These are phyloP conservation scores for Phytophthora ohioensis DNA, from an alignment of 352 stramenopile genomes.

Conservation along the genomic window DNA sequence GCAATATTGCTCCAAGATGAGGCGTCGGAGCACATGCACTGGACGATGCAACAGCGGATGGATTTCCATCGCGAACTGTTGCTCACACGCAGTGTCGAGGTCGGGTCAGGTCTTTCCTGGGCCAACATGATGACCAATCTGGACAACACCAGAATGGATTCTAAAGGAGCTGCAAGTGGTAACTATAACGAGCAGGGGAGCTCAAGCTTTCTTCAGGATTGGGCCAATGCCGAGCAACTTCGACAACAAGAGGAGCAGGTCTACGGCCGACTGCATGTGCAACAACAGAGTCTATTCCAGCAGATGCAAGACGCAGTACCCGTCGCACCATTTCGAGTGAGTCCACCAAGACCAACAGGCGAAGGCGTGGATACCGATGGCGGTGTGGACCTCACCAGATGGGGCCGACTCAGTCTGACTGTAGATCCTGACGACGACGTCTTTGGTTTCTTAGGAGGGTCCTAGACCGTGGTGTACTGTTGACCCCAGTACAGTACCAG, in stretches of 20 bases:
- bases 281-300: slow-evolving; percentile 31
- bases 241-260: slow-evolving; percentile 23
- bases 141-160: background rate
- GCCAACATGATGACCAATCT: slow-evolving; percentile 15
- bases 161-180: background rate
- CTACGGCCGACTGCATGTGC: slow-evolving; percentile 28
- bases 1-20: slow-evolving; percentile 14
- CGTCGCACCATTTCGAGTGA: background rate
- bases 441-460: slow-evolving; percentile 34
- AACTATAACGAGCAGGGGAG: slow-evolving; percentile 7
- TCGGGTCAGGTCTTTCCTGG: slow-evolving; percentile 21
- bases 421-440: slow-evolving; percentile 36
- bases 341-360: background rate
- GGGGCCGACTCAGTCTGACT: slow-evolving; percentile 30
- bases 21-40: slow-evolving; percentile 27
- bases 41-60: slow-evolving; percentile 37
- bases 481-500: background rate
- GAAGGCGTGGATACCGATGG: slow-evolving; percentile 10
- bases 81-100: slow-evolving; percentile 33
- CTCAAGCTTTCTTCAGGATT: slow-evolving; percentile 29
- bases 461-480: slow-evolving; percentile 4
- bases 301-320: slow-evolving; percentile 19
- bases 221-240: slow-evolving; percentile 25
- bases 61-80: slow-evolving; percentile 40
- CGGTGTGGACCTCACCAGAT: slow-evolving; percentile 27